These are phyloP conservation scores for Yamadazyma insecticola DNA, from an alignment of 805 yeast genomes.

Conservation along the genomic window DNA sequence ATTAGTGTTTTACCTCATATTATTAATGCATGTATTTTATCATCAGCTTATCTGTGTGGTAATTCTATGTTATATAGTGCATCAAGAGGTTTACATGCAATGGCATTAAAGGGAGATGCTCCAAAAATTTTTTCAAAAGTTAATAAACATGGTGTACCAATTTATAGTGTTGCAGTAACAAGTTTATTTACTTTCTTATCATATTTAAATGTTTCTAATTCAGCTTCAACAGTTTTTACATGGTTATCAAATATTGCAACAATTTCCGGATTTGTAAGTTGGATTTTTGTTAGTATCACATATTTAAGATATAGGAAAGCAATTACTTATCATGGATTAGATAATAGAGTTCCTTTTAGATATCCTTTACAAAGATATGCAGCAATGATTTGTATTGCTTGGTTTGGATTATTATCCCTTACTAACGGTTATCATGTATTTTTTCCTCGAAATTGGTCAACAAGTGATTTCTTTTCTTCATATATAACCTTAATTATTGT, in stretches of 20 bases:
- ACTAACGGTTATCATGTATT: conserved; percentile 71
- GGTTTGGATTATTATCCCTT: conserved; percentile 48
- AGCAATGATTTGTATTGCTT: conserved; percentile 46
- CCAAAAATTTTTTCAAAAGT: conserved; percentile 30
- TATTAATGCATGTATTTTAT: conserved; percentile 56
- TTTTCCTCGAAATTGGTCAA: conserved; percentile 48
- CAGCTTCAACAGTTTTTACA: conserved; percentile 50
- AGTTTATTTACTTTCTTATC: conserved; percentile 42
- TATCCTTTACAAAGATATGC: conserved; percentile 53
- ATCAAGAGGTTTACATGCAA: conserved; percentile 39
- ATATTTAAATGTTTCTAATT: conserved; percentile 50
- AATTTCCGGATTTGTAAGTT: conserved; percentile 61
- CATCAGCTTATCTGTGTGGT: conserved; percentile 51
- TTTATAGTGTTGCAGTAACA: conserved; percentile 26
- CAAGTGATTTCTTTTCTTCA: conserved; percentile 67
- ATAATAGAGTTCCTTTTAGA: conserved; percentile 52
- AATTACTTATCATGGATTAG: conserved; percentile 45
- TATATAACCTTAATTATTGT: conserved; percentile 61
- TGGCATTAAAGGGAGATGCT: conserved; percentile 37
- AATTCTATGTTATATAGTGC: conserved; percentile 39
- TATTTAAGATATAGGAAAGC: conserved; percentile 66
- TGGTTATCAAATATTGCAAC: conserved; percentile 67
- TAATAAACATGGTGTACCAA: conserved; percentile 43
- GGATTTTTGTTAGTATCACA: conserved; percentile 52
- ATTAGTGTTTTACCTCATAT: conserved; percentile 55